Conservation (phyloP, 441 rosid species). For the Bruguiera hainesii region DNA sequence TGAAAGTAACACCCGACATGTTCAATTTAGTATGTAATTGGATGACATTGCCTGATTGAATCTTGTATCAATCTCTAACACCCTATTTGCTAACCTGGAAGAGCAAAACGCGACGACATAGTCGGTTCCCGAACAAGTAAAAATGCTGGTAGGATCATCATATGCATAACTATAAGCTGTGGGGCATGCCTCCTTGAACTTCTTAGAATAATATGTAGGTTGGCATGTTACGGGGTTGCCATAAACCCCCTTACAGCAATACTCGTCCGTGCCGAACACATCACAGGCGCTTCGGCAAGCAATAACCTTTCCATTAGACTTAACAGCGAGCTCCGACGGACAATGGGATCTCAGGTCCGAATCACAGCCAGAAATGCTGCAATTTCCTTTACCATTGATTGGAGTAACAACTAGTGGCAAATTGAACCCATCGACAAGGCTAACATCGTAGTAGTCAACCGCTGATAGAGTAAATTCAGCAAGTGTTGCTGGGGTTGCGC, state of each 20-base stretch:
- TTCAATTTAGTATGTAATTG: background rate
- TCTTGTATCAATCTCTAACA: no score
- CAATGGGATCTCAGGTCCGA: slow-evolving; percentile 54
- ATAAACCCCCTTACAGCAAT: slow-evolving; percentile 72
- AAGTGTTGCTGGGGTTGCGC: slow-evolving; percentile 67
- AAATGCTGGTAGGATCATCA: slow-evolving; percentile 85
- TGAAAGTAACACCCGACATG: slow-evolving; percentile 17
- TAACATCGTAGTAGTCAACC: slow-evolving; percentile 68
- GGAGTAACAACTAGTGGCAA: slow-evolving; percentile 63
- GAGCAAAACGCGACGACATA: slow-evolving; percentile 71
- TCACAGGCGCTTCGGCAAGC: slow-evolving; percentile 93
- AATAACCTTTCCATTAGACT: slow-evolving; percentile 56
- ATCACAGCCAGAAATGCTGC: slow-evolving; percentile 63
- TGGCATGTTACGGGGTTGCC: slow-evolving; percentile 62
- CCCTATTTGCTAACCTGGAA: slow-evolving; percentile 39
- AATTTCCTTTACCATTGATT: slow-evolving; percentile 69
- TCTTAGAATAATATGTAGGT: slow-evolving; percentile 77
- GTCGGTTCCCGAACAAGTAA: slow-evolving; percentile 74
- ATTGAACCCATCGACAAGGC: slow-evolving; percentile 89
- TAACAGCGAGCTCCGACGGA: slow-evolving; percentile 63
- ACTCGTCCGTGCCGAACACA: slow-evolving; percentile 85
- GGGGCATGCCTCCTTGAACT: slow-evolving; percentile 85
- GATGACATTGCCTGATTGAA: no score
- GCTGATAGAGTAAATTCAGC: slow-evolving; percentile 80
- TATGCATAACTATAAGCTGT: slow-evolving; percentile 91